Percentiles rank a stretch among this genome's conserved stretches.
Conservation (phyloP, 352 stramenopile species). For the Peronospora belbahrii region DNA sequence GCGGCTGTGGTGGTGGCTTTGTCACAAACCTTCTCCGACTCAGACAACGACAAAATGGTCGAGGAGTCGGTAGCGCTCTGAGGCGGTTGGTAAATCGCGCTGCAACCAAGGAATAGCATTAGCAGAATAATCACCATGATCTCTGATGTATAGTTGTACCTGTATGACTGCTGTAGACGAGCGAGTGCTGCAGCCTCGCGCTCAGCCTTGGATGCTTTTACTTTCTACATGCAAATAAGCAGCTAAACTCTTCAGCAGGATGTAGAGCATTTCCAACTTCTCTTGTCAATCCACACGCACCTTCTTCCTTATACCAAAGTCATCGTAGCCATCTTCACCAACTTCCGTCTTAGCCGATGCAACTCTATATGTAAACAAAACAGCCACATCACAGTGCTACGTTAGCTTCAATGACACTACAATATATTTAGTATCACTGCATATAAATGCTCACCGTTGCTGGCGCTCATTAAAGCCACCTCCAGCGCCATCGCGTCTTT, state of each 20-base stretch:
- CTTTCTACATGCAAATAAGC: constrained; percentile 26
- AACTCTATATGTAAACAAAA: constrained; percentile 26
- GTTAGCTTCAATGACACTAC: not conserved
- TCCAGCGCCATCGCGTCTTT: constrained; percentile 67
- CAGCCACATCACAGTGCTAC: constrained; percentile 1
- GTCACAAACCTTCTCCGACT: constrained; percentile 4
- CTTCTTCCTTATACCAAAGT: constrained; percentile 83
- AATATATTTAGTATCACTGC: not conserved
- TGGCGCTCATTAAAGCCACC: constrained; percentile 83
- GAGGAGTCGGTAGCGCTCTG: constrained; percentile 13
- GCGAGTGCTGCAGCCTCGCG: constrained; percentile 74
- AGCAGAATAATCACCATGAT: not conserved
- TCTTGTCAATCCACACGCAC: constrained; percentile 14
- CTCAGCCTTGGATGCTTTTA: constrained; percentile 65
- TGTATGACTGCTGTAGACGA: constrained; percentile 75
- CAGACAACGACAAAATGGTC: not conserved
- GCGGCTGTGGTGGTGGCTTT: not conserved
- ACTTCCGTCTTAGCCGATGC: constrained; percentile 71
- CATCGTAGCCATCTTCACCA: constrained; percentile 81
- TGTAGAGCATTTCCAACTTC: not conserved
- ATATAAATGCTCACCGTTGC: constrained; percentile 39
- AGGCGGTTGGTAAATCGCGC: constrained; percentile 41
- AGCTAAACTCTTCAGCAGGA: not conserved
- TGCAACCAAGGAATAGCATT: constrained; percentile 9
- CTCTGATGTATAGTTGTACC: constrained; percentile 17